Conservation (phyloP, 139 green algal species). For the Protoeuglena noctilucae region DNA sequence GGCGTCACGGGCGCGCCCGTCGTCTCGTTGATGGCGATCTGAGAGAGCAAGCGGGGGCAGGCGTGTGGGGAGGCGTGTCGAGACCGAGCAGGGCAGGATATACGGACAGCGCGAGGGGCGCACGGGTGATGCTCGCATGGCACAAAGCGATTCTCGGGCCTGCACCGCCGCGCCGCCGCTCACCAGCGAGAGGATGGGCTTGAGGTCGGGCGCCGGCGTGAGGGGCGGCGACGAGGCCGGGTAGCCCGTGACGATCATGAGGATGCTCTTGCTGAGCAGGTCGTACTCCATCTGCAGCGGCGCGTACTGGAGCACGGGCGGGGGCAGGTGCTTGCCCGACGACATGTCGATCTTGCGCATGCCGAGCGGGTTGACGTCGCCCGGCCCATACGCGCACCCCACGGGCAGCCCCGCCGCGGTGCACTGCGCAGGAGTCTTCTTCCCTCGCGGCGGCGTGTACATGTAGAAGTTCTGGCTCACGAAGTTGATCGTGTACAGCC, state of each 20-base stretch:
- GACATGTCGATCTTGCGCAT: background rate
- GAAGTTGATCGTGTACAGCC: background rate
- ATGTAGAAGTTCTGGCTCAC: background rate
- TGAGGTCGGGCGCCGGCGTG: background rate
- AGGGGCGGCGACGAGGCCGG: background rate
- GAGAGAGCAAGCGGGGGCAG: background rate
- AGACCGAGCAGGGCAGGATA: too few species aligned
- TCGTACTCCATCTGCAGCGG: background rate
- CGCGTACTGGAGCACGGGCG: background rate
- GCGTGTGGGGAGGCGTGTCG: too few species aligned
- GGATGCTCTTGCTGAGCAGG: background rate
- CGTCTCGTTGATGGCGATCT: background rate
- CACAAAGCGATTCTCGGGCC: too few species aligned
- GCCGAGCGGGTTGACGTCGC: background rate
- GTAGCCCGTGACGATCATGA: background rate
- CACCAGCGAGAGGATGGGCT: too few species aligned
- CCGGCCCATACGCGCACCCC: background rate
- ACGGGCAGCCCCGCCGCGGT: background rate
- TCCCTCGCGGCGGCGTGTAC: too few species aligned
- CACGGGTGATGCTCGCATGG: too few species aligned
- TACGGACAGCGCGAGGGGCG: too few species aligned
- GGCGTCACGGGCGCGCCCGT: background rate
- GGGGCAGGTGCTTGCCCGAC: background rate
- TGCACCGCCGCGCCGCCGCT: too few species aligned
- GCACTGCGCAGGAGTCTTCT: background rate